Percentiles rank a stretch among this genome's conserved stretches.
phyloP scores from a whole-genome alignment of 306 rosid species.

The Cicer bijugum region DNA sequence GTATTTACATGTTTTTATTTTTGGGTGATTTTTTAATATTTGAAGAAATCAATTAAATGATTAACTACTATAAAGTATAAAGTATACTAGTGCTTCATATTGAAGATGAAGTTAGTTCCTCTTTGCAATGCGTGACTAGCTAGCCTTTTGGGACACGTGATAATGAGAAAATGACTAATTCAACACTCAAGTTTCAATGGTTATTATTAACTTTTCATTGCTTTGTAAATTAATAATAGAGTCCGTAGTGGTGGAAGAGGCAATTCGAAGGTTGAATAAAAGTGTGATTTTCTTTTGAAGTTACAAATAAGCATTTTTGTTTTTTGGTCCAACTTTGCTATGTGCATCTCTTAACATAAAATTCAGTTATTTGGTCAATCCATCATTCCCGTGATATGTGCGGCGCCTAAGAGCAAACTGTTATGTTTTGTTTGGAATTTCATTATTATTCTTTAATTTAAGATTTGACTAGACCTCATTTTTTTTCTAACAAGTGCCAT shows the following conservation, averaged over 20 bases:
- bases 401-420: not conserved
- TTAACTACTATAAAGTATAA: not conserved
- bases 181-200: conserved; percentile 13
- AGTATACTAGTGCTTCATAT: not conserved
- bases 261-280: conserved; percentile 45
- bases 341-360: conserved; percentile 20
- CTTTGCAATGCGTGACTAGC: not conserved
- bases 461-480: too few relatives aligned
- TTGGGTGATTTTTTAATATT: not conserved
- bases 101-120: conserved; percentile 6
- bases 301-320: not conserved
- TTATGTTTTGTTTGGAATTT: not conserved
- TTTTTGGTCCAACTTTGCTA: conserved; percentile 28
- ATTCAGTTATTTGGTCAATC: conserved; percentile 36
- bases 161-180: conserved; percentile 3
- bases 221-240: conserved; percentile 17
- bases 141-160: not conserved
- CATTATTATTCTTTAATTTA: too few relatives aligned
- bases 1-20: conserved; percentile 12
- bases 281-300: conserved; percentile 41
- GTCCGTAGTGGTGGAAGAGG: conserved; percentile 8
- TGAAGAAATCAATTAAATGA: not conserved
- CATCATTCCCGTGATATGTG: conserved; percentile 34
- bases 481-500: too few relatives aligned
- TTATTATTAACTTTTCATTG: not conserved